Percentiles rank a stretch among this genome's conserved stretches.
phyloP scores from a whole-genome alignment of 176 grass and related monocot genomes.

The Oryza longistaminata region DNA sequence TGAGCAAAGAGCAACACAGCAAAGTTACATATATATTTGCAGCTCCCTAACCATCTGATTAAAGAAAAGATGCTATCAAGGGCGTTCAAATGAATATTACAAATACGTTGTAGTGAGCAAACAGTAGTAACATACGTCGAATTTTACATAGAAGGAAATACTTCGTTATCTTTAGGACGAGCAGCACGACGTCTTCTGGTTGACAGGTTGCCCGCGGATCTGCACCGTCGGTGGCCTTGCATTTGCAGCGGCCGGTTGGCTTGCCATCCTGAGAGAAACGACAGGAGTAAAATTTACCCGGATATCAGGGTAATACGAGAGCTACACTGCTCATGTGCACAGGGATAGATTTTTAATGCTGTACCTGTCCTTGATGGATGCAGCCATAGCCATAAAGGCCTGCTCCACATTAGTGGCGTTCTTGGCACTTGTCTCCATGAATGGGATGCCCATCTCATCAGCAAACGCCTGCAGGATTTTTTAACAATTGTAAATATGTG shows the following conservation, averaged over 20 bases:
- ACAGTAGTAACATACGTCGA: not conserved
- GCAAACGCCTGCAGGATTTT: conserved; percentile 53
- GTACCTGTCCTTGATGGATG: conserved; percentile 69
- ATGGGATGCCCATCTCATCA: conserved; percentile 77
- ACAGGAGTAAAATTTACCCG: not conserved
- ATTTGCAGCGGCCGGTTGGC: conserved; percentile 53
- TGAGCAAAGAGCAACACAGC: not conserved
- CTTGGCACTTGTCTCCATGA: conserved; percentile 81
- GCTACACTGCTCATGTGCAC: not conserved
- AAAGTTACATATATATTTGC: not conserved
- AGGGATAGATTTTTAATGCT: too few species aligned
- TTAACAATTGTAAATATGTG: too few species aligned
- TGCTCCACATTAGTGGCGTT: conserved; percentile 70
- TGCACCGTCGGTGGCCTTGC: conserved; percentile 64
- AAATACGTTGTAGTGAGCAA: conserved; percentile 38
- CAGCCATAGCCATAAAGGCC: conserved; percentile 75
- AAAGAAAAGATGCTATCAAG: conserved; percentile 19
- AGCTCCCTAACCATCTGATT: conserved; percentile 30
- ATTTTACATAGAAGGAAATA: conserved; percentile 21
- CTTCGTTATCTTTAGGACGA: conserved; percentile 46
- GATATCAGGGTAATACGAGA: not conserved
- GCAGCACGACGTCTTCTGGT: conserved; percentile 65
- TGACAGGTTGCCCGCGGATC: conserved; percentile 68
- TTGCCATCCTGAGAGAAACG: conserved; percentile 59
- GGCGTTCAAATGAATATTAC: conserved; percentile 5